A percentile compares a stretch with the other conserved stretches of the same genome.
Evolutionary conservation across 345 rosid genomes (phyloP).

Genomic region (Brassica rapa): DNA sequence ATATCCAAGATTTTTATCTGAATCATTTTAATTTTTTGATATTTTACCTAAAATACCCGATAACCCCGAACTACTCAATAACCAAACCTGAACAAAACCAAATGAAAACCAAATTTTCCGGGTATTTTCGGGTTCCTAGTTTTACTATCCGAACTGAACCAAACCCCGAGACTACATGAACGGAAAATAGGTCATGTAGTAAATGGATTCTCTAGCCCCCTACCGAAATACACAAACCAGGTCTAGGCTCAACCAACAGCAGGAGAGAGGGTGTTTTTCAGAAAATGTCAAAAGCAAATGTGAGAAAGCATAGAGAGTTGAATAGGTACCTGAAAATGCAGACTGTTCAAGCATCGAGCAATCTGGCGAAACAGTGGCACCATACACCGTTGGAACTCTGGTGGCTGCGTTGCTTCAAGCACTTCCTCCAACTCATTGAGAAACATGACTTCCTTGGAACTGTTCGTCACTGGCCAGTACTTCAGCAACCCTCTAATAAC

Average conservation of each 20-base stretch:
- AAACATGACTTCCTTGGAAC: conserved; percentile 75
- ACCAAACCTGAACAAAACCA: no score
- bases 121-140: no score
- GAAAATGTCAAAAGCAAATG: conserved; percentile 11
- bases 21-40: no score
- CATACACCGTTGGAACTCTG: conserved; percentile 74
- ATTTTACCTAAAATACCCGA: no score
- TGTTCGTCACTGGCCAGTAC: conserved; percentile 72
- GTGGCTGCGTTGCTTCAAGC: conserved; percentile 69
- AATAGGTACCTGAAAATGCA: conserved; percentile 69
- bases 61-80: no score
- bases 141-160: no score
- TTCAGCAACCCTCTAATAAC: conserved; percentile 63
- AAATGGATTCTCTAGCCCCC: no score
- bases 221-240: no score
- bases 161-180: no score
- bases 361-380: conserved; percentile 65
- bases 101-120: no score
- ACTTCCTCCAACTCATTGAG: conserved; percentile 72
- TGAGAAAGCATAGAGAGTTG: background rate
- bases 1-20: no score
- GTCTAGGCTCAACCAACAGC: background rate
- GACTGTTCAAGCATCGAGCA: conserved; percentile 68
- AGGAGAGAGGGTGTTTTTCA: background rate
- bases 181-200: no score